phyloP scores from a whole-genome alignment of 1,284 basidiomycete genomes.

The Nidula niveotomentosa region DNA sequence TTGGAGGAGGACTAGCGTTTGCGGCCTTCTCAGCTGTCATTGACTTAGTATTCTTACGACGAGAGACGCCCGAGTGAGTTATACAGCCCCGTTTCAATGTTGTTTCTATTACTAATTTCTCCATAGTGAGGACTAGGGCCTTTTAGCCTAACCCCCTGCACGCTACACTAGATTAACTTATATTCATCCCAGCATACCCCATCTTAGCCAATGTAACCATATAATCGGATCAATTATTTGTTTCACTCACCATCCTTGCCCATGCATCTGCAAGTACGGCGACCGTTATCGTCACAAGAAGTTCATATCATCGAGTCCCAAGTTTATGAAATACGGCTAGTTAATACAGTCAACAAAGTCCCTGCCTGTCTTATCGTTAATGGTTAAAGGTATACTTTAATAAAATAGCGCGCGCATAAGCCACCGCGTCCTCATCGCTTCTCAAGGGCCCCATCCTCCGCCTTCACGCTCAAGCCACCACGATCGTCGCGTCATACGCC shows the following conservation, averaged over 20 bases:
- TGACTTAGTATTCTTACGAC: constrained; percentile 76
- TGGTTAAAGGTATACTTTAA: too few species aligned
- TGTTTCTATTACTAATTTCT: not conserved
- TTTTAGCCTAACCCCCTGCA: not conserved
- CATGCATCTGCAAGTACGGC: too few species aligned
- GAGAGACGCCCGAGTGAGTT: constrained; percentile 83
- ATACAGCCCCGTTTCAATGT: not conserved
- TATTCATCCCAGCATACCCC: constrained; percentile 5
- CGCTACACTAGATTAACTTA: constrained; percentile 21
- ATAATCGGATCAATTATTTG: constrained; percentile 14
- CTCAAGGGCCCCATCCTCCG: too few species aligned
- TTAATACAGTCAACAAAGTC: too few species aligned
- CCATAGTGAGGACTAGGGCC: constrained; percentile 2
- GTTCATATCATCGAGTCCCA: too few species aligned
- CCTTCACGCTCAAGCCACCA: not conserved
- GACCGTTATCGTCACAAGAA: too few species aligned
- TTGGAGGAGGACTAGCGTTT: constrained; percentile 86
- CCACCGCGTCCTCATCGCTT: too few species aligned
- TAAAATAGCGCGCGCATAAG: too few species aligned
- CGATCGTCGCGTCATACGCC: constrained; percentile 31
- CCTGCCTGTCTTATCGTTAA: too few species aligned
- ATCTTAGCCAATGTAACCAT: constrained; percentile 18
- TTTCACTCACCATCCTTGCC: not conserved
- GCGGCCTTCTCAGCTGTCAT: constrained; percentile 90
- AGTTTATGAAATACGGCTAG: too few species aligned